Percentiles rank a stretch among this genome's conserved stretches.
phyloP scores from a whole-genome alignment of 164 flowering plant genomes.

The Magnolia officinalis region DNA sequence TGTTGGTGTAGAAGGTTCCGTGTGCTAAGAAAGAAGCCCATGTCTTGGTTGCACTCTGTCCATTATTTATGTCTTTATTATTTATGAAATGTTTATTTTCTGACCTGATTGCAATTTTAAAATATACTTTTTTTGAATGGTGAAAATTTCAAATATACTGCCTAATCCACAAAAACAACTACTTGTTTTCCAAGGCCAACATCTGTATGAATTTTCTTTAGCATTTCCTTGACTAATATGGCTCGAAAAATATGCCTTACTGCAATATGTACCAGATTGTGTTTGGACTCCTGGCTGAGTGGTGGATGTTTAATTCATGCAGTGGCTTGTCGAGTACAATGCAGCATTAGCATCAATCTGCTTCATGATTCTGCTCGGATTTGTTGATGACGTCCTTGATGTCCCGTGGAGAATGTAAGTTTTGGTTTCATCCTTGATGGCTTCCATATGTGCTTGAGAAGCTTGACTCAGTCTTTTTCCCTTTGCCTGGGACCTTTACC shows the following conservation, averaged over 20 bases:
- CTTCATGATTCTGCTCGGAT: conserved; percentile 93
- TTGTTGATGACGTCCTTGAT: conserved; percentile 96
- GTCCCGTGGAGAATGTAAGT: conserved; percentile 98
- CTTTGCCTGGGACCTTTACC: not conserved
- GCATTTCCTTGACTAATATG: not conserved
- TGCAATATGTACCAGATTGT: not conserved
- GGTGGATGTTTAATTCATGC: conserved; percentile 19
- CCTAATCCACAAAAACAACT: not conserved
- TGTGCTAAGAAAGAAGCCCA: not conserved
- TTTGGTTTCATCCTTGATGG: conserved; percentile 5
- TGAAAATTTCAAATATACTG: no score
- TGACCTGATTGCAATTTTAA: no score
- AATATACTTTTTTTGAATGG: no score
- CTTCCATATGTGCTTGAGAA: conserved; percentile 6
- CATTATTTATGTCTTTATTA: not conserved
- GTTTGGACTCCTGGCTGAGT: not conserved
- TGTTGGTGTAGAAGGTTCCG: not conserved
- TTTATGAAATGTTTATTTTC: no score
- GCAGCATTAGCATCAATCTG: conserved; percentile 89
- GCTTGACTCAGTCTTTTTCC: not conserved
- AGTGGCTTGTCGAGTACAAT: conserved; percentile 98
- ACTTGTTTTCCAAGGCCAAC: not conserved
- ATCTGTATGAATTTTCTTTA: not conserved
- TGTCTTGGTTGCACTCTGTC: not conserved
- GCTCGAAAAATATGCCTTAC: not conserved